A percentile compares a stretch with the other conserved stretches of the same genome.
Conservation (phyloP, 2,329 filamentous ascomycete genomes). For the Alternaria conjuncta region DNA sequence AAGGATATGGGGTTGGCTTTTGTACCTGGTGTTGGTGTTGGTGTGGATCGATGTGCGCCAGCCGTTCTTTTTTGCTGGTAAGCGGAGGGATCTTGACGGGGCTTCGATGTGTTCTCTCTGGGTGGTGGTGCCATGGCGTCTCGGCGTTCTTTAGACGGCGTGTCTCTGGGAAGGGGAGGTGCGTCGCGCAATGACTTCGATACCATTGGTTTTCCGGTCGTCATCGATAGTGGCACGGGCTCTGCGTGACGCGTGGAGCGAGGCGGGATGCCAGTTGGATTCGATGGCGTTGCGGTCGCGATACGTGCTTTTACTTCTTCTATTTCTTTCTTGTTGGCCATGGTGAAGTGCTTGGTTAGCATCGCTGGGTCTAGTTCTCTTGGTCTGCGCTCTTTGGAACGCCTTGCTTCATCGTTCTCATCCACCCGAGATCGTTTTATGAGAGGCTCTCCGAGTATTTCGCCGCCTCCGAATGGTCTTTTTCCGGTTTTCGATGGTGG, state of each 20-base stretch:
- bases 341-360: background rate
- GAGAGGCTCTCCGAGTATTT: background rate
- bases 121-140: background rate
- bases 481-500: background rate
- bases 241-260: background rate
- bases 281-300: background rate
- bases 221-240: background rate
- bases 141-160: background rate
- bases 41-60: background rate
- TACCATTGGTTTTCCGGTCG: background rate
- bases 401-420: background rate
- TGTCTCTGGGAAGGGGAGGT: background rate
- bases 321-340: background rate
- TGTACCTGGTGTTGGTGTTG: background rate
- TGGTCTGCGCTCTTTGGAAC: background rate
- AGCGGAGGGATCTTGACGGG: background rate
- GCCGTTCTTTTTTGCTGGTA: background rate
- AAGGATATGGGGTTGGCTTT: background rate
- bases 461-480: background rate
- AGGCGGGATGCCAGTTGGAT: background rate
- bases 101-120: background rate
- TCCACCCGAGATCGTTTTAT: background rate
- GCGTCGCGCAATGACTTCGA: background rate
- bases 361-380: background rate
- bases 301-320: background rate